A percentile compares a stretch with the other conserved stretches of the same genome.
phyloP scores from a whole-genome alignment of 352 stramenopile genomes.

The Stramenopiles sp. region DNA sequence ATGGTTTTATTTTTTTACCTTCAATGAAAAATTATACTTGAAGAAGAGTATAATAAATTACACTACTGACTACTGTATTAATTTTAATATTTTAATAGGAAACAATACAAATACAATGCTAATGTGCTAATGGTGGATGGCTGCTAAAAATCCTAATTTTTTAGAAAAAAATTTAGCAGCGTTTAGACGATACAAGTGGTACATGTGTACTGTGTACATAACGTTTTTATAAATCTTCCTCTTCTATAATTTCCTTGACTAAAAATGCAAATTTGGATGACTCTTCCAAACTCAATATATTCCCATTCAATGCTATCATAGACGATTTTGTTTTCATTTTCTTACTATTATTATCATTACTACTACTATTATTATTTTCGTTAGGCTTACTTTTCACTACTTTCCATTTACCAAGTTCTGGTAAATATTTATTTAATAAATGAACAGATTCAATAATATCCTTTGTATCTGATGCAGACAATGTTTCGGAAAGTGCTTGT shows the following conservation, averaged over 20 bases:
- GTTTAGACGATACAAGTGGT: background rate
- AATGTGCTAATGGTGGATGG: too few species aligned
- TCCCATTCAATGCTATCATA: background rate
- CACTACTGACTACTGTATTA: too few species aligned
- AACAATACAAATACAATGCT: too few species aligned
- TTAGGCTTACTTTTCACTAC: background rate
- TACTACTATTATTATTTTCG: too few species aligned
- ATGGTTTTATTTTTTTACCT: too few species aligned
- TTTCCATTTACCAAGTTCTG: background rate
- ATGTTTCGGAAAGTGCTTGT: background rate
- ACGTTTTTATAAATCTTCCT: background rate
- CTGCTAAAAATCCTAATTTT: too few species aligned
- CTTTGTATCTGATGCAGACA: background rate
- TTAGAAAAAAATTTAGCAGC: background rate
- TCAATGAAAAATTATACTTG: too few species aligned
- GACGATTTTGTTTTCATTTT: background rate
- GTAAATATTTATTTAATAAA: background rate
- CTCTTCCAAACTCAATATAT: background rate
- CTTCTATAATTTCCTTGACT: background rate
- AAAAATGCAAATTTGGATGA: background rate
- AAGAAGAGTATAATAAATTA: too few species aligned
- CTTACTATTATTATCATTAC: too few species aligned
- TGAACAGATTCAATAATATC: background rate
- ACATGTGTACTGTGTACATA: background rate
- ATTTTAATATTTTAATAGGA: too few species aligned